Conservation (phyloP, 208 protist species). For the Leptomonas pyrrhocoris region DNA sequence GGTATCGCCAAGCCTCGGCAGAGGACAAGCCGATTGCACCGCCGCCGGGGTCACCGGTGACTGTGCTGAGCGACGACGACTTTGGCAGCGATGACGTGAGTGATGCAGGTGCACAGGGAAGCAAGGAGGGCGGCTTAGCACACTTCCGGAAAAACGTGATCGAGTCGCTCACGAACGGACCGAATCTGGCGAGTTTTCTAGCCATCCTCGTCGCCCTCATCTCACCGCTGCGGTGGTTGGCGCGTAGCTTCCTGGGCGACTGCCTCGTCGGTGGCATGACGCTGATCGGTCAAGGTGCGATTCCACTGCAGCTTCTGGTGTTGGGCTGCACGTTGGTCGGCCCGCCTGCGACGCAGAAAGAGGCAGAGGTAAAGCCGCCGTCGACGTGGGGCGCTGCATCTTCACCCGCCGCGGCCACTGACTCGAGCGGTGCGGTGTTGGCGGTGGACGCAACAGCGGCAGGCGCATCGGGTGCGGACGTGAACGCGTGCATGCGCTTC, state of each 20-base stretch:
- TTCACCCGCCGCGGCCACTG: not conserved
- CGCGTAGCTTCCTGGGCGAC: constrained; percentile 38
- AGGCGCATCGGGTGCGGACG: not conserved
- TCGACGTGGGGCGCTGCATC: not conserved
- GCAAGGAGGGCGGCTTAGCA: not conserved
- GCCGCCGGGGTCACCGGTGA: constrained; percentile 11
- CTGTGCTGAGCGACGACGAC: constrained; percentile 7
- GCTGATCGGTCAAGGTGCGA: constrained; percentile 56
- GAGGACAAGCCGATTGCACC: constrained; percentile 35
- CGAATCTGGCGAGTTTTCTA: constrained; percentile 47
- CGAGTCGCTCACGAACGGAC: constrained; percentile 39
- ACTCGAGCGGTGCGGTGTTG: not conserved
- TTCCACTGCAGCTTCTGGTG: constrained; percentile 71
- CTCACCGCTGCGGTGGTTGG: constrained; percentile 67
- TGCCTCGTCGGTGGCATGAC: constrained; percentile 56
- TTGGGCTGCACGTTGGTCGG: constrained; percentile 41
- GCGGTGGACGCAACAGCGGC: constrained; percentile 1
- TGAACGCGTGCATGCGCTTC: constrained; percentile 1
- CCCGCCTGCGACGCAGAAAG: not conserved
- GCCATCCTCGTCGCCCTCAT: constrained; percentile 60
- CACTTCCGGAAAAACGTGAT: constrained; percentile 21
- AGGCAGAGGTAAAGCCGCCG: not conserved
- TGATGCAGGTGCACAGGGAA: not conserved
- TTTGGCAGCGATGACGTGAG: not conserved
- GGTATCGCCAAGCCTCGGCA: constrained; percentile 33